Evolutionary conservation across 139 green algal species (phyloP), one percentile per base, ranked within the genome.

Genomic region (Closterium sp.): DNA sequence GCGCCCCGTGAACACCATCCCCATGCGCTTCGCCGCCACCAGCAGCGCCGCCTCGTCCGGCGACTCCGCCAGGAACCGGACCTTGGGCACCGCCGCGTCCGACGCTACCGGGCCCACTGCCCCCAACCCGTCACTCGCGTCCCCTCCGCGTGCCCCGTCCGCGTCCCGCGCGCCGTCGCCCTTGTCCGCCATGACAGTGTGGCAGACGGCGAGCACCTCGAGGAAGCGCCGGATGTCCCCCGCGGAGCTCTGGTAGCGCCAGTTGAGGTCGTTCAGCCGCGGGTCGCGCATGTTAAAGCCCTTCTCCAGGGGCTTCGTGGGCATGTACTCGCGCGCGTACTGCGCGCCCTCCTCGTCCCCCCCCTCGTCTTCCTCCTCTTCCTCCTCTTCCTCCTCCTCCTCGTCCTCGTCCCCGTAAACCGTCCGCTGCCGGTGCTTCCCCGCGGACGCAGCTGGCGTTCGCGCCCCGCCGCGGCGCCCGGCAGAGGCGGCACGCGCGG

Each of bases 21-120:
- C 98, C 50, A 99, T 86, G 89, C 96, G 96, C 38, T 97, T 97
- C 4, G 97, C 98, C 9, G 97, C 98, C 70, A 98, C 95, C 90
- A 99, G 97, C 73, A 99, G 95, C 19, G 98, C 98, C 89, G 97
- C 97, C 95, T 99, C 98, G 94, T 99, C 98, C 19, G 98, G 98
- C 0, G 97, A 98, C 5, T 95, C 97, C 95, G 27, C 97, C 97
- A 87, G 19, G 88, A 92, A 94, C 28, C 21, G 21, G 11, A 86
- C 62, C 11, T 27, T 24, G 9, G 62, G 62, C 62, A 79, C 62
- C 62, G 62, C 13, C 62, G 62, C 62, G 62, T 79, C 62, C 13
- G 62, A 79, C 62, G 62, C 11, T 6, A 79, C 17, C 62, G 62
- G 19, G 17, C 17, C 62, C 62, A 79, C 1, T 13, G 62, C 62